Base-by-base conservation (phyloP, 208 protist species). In the Crithidia bombi region DNA sequence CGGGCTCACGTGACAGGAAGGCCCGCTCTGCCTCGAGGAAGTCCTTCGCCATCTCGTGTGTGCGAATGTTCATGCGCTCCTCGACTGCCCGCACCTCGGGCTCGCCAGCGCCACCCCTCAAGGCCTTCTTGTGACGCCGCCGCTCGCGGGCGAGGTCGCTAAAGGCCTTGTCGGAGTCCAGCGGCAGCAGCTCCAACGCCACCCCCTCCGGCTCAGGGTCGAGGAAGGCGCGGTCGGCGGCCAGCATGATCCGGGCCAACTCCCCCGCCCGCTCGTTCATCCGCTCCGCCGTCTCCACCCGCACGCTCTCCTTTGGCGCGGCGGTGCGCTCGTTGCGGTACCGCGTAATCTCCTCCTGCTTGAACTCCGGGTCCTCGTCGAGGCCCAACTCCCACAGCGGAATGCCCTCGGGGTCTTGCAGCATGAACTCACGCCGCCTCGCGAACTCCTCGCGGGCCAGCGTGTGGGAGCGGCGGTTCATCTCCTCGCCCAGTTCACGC, bases 351-450 rank as follows among this genome's bases (percentile, higher is more conserved):
- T 95, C 90, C 6, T 81, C 79, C 41, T 84, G 73, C 78, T 89
- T 93, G 66, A 95, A 95, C 54, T 88, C 78, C 2, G 78, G 82
- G 52, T 95, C 90, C 64, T 86, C 82, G 74, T 92, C 85, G 36
- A 95, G 83, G 26, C 81, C 79, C 9, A 95, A 61, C 65, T 91
- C 81, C 33, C 58, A 64, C 35, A 95, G 72, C 25, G 86, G 82
- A 47, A 96, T 77, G 56, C 86, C 90, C 72, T 92, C 85, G 5
- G 80, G 79, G 36, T 92, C 91, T 30, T 69, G 76, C 26, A 86
- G 73, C 86, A 96, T 87, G 49, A 93, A 93, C 54, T 41, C 77
- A 46, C 91, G 91, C 32, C 58, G 61, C 71, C 84, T 87, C 49
- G 66, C 73, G 63, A 96, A 93, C 64, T 81, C 85, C 19, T 80